Evolutionary conservation across 2,329 filamentous ascomycete genomes (phyloP).

Genomic region (Delphinella strobiligena): DNA sequence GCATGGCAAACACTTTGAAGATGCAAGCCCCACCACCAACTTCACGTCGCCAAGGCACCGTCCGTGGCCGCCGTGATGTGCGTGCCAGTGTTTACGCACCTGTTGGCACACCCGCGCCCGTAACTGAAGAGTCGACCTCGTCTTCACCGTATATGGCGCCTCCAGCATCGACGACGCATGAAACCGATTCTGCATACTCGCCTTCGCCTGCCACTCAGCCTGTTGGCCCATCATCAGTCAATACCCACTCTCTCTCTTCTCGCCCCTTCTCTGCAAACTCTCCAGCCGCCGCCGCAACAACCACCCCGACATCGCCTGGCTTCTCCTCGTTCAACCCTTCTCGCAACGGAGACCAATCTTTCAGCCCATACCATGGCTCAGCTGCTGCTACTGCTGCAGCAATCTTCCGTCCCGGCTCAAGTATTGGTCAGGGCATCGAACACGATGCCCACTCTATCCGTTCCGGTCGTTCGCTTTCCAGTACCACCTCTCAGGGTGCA

Average conservation of each 20-base stretch:
- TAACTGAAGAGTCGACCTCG: conserved; percentile 19
- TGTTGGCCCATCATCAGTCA: neutral
- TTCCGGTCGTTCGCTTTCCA: conserved; percentile 69
- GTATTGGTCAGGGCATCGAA: conserved; percentile 10
- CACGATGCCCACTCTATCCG: conserved; percentile 83
- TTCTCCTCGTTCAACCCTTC: conserved; percentile 8
- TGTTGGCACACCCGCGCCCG: conserved; percentile 22
- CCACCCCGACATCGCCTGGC: conserved; percentile 11
- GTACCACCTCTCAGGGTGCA: conserved; percentile 45
- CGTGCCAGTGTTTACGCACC: conserved; percentile 71
- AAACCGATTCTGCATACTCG: neutral
- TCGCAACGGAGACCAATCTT: conserved; percentile 12
- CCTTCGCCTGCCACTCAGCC: neutral
- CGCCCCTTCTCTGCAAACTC: neutral
- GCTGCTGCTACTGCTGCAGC: conserved; percentile 11
- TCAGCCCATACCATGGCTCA: conserved; percentile 17
- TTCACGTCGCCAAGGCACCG: conserved; percentile 47
- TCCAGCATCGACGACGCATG: conserved; percentile 10
- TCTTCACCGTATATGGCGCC: conserved; percentile 11
- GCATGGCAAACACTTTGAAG: conserved; percentile 61
- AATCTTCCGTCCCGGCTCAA: conserved; percentile 19
- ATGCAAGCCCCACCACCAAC: conserved; percentile 44
- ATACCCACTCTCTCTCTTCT: conserved; percentile 1
- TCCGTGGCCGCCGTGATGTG: conserved; percentile 80
- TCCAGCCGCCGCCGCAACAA: conserved; percentile 2